Evolutionary conservation across 805 yeast species (phyloP).

Genomic region (Wickerhamiella allomyrinae): DNA sequence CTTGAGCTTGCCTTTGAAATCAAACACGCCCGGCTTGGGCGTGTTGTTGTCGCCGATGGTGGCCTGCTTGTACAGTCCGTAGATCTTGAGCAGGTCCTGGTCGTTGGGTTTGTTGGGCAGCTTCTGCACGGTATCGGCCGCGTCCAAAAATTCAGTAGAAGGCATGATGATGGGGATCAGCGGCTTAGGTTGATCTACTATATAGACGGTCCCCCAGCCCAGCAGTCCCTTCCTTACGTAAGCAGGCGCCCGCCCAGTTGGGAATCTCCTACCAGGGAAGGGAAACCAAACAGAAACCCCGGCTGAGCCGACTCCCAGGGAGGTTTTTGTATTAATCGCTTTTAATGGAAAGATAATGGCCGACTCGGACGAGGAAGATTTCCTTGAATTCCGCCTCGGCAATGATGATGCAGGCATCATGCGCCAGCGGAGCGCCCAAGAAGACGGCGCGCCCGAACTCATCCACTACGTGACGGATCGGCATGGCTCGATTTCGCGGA

Average conservation of each 20-base stretch:
- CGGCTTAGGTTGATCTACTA: not conserved
- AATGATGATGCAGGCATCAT: conserved; percentile 15
- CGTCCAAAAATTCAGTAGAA: conserved; percentile 26
- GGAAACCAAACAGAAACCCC: no score
- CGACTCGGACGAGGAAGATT: conserved; percentile 19
- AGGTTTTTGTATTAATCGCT: no score
- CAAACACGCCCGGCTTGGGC: conserved; percentile 79
- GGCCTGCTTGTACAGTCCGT: conserved; percentile 93
- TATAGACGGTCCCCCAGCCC: no score
- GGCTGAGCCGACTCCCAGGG: no score
- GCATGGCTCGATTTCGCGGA: not conserved
- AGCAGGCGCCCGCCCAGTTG: no score
- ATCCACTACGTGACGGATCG: conserved; percentile 10
- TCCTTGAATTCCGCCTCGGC: conserved; percentile 27
- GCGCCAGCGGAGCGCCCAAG: conserved; percentile 7
- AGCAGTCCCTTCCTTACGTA: no score
- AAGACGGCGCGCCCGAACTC: conserved; percentile 13
- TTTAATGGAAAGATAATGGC: not conserved
- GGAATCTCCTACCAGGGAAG: no score
- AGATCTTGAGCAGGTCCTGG: conserved; percentile 74
- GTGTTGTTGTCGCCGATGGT: conserved; percentile 89
- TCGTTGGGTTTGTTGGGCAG: conserved; percentile 67
- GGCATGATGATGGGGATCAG: no score
- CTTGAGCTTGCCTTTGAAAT: conserved; percentile 89
- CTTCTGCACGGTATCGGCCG: conserved; percentile 64